Conservation (phyloP, 2,329 filamentous ascomycete genomes). For the Fusarium austroafricanum region DNA sequence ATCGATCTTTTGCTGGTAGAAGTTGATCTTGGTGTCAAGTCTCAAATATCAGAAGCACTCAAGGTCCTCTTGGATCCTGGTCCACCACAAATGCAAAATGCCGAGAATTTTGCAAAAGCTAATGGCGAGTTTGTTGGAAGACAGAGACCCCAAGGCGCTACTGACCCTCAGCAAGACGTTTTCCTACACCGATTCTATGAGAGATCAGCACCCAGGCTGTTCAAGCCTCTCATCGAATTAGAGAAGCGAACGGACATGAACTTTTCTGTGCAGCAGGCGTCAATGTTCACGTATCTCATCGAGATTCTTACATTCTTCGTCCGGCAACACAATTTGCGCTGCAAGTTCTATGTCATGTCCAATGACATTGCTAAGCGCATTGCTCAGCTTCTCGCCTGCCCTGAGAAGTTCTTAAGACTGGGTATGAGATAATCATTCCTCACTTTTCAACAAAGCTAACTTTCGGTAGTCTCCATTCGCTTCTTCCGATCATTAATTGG, state of each 20-base stretch:
- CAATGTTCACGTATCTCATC: conserved; percentile 90
- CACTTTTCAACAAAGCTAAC: conserved; percentile 41
- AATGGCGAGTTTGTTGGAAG: conserved; percentile 77
- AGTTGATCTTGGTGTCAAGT: conserved; percentile 92
- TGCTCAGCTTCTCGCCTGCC: conserved; percentile 82
- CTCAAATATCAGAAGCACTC: conserved; percentile 93
- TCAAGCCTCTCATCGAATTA: conserved; percentile 85
- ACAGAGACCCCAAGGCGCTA: conserved; percentile 62
- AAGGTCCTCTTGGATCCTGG: conserved; percentile 89
- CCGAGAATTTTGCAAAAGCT: conserved; percentile 69
- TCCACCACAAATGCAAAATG: conserved; percentile 55
- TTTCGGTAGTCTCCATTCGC: conserved; percentile 80
- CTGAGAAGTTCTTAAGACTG: conserved; percentile 92
- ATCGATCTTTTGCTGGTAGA: conserved; percentile 93
- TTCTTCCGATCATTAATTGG: conserved; percentile 91
- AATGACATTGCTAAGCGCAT: conserved; percentile 83
- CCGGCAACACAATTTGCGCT: conserved; percentile 85
- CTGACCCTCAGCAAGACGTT: conserved; percentile 81
- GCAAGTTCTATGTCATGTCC: conserved; percentile 86
- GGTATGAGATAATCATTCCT: conserved; percentile 62
- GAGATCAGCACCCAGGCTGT: conserved; percentile 83
- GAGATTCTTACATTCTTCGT: conserved; percentile 96
- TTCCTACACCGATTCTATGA: conserved; percentile 94
- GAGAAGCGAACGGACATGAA: conserved; percentile 75
- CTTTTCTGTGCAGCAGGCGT: conserved; percentile 84